phyloP scores from a whole-genome alignment of 2,329 filamentous ascomycete genomes.

The Calonectria pteridis region DNA sequence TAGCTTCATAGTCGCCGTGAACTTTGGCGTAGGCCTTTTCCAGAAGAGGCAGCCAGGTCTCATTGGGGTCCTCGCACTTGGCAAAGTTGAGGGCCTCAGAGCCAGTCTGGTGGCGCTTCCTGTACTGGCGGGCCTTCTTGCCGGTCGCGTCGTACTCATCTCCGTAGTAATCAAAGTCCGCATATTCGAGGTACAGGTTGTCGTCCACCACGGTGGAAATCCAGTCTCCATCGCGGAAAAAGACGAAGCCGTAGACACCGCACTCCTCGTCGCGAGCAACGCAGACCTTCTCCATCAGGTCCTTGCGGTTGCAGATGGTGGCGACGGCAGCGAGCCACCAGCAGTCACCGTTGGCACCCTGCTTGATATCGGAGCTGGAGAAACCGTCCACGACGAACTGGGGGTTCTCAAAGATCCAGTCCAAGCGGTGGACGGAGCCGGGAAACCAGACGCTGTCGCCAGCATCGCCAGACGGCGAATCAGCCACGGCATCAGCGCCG shows the following conservation, averaged over 20 bases:
- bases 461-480: slow-evolving; percentile 1
- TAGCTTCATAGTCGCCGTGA: slow-evolving; percentile 77
- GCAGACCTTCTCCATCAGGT: slow-evolving; percentile 75
- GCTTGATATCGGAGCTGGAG: slow-evolving; percentile 57
- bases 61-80: slow-evolving; percentile 75
- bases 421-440: slow-evolving; percentile 56
- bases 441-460: slow-evolving; percentile 37
- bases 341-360: slow-evolving; percentile 73
- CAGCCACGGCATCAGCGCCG: neutral
- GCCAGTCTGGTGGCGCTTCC: slow-evolving; percentile 73
- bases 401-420: slow-evolving; percentile 58
- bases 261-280: slow-evolving; percentile 75
- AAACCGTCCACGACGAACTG: slow-evolving; percentile 55
- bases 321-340: slow-evolving; percentile 80
- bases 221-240: slow-evolving; percentile 79
- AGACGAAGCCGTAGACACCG: slow-evolving; percentile 81
- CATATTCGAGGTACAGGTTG: slow-evolving; percentile 57
- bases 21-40: slow-evolving; percentile 83
- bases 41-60: slow-evolving; percentile 80
- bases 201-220: slow-evolving; percentile 79
- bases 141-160: slow-evolving; percentile 55
- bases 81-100: slow-evolving; percentile 78
- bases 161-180: slow-evolving; percentile 56
- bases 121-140: slow-evolving; percentile 71
- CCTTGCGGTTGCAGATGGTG: slow-evolving; percentile 74